Base-by-base conservation (phyloP, 2,329 filamentous ascomycete genomes). In the Rachicladosporium sp. region DNA sequence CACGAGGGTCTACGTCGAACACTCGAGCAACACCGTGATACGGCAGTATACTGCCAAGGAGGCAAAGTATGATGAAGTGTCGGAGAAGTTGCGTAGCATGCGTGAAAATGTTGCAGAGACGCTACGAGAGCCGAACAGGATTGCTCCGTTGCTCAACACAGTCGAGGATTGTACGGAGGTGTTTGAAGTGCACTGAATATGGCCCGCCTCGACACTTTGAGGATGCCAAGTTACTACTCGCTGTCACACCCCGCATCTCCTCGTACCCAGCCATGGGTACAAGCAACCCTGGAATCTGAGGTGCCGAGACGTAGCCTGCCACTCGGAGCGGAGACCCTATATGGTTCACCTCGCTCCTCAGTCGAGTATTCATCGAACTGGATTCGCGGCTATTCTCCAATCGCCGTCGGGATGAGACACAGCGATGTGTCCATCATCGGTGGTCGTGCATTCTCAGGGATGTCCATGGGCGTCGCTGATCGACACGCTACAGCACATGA, bases 41-140 rank as follows among this genome's bases (percentile, higher is more conserved):
- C 71, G 89, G 46, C 89, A 98, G 63, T 95, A 94, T 55, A 84
- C 84, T 12, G 80, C 81, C n/a, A 80, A 82, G 57, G 89, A 98
- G 66, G 81, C 81, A 37, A 71, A 66, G 38, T 95, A 93, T 58
- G 80, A 80, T 21, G 76, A 77, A 29, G 77, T 94, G 8, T 80
- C 80, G 58, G 68, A 70, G 32, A 66, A 56, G 48, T 38, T 69
- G 30, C 64, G 61, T 37, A 71, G 76, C 23, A 67, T 65, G 39
- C 76, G 80, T 3, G 81, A 89, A 52, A 85, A 88, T 55, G 71
- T 87, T 13, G 80, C 83, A 2, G 73, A 82, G 31, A 73, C 81
- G 13, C 68, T 94, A 63, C 71, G 87, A 50, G 86, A 95, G 60
- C 74, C 86, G 2, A 91, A 93, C 53, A 69, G 77, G 40, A 66